Conservation (phyloP, 257 asterid genomes). For the Nicotiana benthamiana region DNA sequence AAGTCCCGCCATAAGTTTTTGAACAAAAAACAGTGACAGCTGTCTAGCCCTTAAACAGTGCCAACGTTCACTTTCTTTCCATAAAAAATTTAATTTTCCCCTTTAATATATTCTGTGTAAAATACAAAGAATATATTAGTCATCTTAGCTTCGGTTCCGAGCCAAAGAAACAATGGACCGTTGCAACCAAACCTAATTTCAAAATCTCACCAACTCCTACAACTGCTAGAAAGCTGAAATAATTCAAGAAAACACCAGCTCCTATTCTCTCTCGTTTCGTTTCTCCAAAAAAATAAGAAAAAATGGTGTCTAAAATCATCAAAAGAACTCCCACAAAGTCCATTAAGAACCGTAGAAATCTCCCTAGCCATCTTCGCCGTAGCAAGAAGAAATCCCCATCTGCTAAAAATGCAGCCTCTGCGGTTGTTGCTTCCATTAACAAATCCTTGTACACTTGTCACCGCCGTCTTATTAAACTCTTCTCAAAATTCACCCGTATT, state of each 20-base stretch:
- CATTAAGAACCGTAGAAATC: slow-evolving; percentile 35
- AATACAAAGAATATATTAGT: background rate
- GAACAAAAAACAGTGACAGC: background rate
- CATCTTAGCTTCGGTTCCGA: slow-evolving; percentile 21
- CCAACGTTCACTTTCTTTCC: slow-evolving; percentile 2
- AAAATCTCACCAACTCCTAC: background rate
- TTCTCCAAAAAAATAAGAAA: slow-evolving; percentile 2
- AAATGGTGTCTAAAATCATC: slow-evolving; percentile 67
- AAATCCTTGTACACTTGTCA: slow-evolving; percentile 68
- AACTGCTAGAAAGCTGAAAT: slow-evolving; percentile 2
- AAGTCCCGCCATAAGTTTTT: background rate
- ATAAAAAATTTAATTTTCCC: too few species aligned
- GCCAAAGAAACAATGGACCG: slow-evolving; percentile 46
- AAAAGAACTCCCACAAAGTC: slow-evolving; percentile 79
- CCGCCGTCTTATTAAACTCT: slow-evolving; percentile 76
- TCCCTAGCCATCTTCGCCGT: slow-evolving; percentile 32
- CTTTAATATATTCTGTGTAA: background rate
- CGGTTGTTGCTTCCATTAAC: slow-evolving; percentile 61
- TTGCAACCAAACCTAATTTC: slow-evolving; percentile 37
- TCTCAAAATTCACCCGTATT: slow-evolving; percentile 49
- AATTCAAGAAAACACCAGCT: background rate
- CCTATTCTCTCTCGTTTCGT: background rate
- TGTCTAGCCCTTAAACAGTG: background rate
- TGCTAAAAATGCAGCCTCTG: slow-evolving; percentile 43
- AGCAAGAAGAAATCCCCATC: slow-evolving; percentile 47